Conservation (phyloP, 2,329 filamentous ascomycete genomes). For the Aureobasidium vineae region DNA sequence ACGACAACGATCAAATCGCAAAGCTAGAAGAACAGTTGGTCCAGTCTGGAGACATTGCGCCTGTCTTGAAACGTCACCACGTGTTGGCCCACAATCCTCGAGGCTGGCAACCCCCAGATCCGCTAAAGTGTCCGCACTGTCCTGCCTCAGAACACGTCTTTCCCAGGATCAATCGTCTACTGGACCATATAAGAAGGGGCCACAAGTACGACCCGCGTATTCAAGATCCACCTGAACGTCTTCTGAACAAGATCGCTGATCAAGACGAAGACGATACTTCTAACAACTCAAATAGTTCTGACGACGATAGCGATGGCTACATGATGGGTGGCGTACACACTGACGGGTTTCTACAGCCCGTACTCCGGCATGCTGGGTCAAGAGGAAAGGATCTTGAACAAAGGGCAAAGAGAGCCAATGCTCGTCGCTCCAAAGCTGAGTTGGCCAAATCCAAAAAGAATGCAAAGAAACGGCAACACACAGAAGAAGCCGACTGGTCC, state of each 20-base stretch:
- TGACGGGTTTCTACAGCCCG: conserved; percentile 63
- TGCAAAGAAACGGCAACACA: not conserved
- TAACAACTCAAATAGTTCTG: not conserved
- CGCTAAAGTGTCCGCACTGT: conserved; percentile 41
- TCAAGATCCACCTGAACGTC: conserved; percentile 27
- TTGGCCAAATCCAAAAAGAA: not conserved
- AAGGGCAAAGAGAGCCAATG: conserved; percentile 9
- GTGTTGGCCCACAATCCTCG: conserved; percentile 21
- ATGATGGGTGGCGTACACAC: conserved; percentile 63
- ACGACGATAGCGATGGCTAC: conserved; percentile 40
- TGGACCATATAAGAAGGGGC: conserved; percentile 48
- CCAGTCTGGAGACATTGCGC: conserved; percentile 12
- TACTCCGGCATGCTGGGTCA: conserved; percentile 1
- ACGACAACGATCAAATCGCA: conserved; percentile 28
- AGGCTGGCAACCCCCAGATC: conserved; percentile 28
- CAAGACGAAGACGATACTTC: not conserved
- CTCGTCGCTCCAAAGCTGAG: not conserved
- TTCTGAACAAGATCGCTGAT: not conserved
- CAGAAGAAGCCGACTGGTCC: not conserved
- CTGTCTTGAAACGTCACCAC: not conserved
- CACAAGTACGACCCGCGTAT: conserved; percentile 46
- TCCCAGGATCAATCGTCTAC: conserved; percentile 30
- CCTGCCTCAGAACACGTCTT: conserved; percentile 45
- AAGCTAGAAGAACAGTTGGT: not conserved
- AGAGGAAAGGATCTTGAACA: conserved; percentile 14